Conservation (phyloP, 495 filamentous ascomycete species). For the Durotheca rogersii region DNA sequence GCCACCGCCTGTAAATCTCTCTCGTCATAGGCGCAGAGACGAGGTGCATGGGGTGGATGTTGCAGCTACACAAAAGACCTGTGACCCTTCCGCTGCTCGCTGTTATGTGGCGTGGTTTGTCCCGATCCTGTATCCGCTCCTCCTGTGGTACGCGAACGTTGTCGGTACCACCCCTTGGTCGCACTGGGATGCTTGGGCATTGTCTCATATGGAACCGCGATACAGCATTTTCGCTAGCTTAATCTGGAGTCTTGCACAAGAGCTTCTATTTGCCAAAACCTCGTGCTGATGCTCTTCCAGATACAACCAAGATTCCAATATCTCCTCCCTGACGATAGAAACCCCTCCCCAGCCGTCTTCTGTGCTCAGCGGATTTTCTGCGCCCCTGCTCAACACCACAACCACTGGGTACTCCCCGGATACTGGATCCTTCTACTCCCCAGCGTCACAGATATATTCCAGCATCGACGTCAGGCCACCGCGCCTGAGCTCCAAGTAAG, state of each 20-base stretch:
- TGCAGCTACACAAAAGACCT: slow-evolving; percentile 30
- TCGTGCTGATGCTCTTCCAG: slow-evolving; percentile 44
- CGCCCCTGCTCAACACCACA: slow-evolving; percentile 39
- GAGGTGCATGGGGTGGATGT: slow-evolving; percentile 35
- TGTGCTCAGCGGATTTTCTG: slow-evolving; percentile 48
- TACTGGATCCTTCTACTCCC: slow-evolving; percentile 45
- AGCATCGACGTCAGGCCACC: slow-evolving; percentile 49
- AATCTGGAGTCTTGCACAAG: slow-evolving; percentile 31
- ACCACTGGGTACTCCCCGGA: slow-evolving; percentile 47
- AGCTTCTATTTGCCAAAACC: slow-evolving; percentile 33
- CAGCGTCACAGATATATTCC: slow-evolving; percentile 46
- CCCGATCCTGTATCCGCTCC: slow-evolving; percentile 46
- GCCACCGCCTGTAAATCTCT: slow-evolving; percentile 28
- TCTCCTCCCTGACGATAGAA: slow-evolving; percentile 49
- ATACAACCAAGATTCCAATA: slow-evolving; percentile 49
- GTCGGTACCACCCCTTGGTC: slow-evolving; percentile 47
- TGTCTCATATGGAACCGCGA: slow-evolving; percentile 35
- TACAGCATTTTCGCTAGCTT: slow-evolving; percentile 39
- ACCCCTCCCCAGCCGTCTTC: slow-evolving; percentile 47
- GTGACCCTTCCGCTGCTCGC: slow-evolving; percentile 28
- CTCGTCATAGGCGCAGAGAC: slow-evolving; percentile 26
- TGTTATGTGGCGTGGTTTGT: slow-evolving; percentile 38
- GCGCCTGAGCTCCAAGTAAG: slow-evolving; percentile 54
- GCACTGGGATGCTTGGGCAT: slow-evolving; percentile 40
- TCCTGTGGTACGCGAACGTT: slow-evolving; percentile 47